Evolutionary conservation across 768 basidiomycete genomes (phyloP).

Genomic region (Podaxis sp.): DNA sequence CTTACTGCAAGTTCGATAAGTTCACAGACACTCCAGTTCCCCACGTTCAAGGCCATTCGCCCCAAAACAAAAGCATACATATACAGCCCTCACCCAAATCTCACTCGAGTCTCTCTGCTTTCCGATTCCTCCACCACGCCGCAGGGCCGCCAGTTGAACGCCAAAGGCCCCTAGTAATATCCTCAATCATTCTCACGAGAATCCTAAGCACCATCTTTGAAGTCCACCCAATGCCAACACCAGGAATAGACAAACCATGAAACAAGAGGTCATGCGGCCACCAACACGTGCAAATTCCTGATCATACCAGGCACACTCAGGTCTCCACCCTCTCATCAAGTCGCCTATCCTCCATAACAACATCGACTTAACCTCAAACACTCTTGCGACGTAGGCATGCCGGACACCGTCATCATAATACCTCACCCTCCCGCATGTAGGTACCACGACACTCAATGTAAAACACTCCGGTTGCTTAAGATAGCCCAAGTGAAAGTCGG

Average conservation of each 20-base stretch:
- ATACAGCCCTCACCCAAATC: too few relatives aligned
- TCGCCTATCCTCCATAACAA: not conserved
- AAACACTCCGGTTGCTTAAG: not conserved
- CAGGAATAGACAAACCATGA: not conserved
- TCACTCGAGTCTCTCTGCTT: not conserved
- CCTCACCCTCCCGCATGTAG: conserved; percentile 48
- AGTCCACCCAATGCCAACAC: not conserved
- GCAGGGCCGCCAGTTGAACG: not conserved
- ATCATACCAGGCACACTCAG: not conserved
- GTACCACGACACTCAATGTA: conserved; percentile 12
- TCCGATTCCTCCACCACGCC: not conserved
- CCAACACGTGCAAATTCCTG: not conserved
- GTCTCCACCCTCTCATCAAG: not conserved
- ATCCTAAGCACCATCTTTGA: not conserved
- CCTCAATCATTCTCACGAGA: not conserved
- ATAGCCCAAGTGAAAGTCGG: conserved; percentile 24
- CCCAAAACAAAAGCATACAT: too few relatives aligned
- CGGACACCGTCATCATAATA: conserved; percentile 9
- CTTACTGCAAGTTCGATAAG: too few relatives aligned
- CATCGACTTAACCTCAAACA: not conserved
- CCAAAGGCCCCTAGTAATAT: not conserved
- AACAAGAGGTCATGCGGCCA: not conserved
- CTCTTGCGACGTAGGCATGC: not conserved
- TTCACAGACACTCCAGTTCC: too few relatives aligned
- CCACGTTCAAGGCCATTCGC: too few relatives aligned